Percentiles rank a stretch among this genome's conserved stretches.
phyloP scores from a whole-genome alignment of 257 asterid genomes.

The Perilla frutescens region DNA sequence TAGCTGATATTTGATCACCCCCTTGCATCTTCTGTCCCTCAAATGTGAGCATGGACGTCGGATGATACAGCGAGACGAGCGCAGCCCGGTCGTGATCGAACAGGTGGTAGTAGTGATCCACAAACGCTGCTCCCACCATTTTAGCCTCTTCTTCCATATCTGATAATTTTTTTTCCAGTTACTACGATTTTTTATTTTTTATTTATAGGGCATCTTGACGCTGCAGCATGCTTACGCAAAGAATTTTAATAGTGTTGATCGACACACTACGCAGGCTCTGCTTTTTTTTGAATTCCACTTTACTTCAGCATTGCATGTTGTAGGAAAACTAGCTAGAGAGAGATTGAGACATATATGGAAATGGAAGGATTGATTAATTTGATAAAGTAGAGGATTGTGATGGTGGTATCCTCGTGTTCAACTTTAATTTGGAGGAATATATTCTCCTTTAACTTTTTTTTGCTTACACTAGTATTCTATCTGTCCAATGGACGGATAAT shows the following conservation, averaged over 20 bases:
- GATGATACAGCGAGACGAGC: conserved; percentile 49
- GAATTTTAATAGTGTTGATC: conserved; percentile 17
- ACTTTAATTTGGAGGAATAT: not conserved
- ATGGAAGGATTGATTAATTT: too few species aligned
- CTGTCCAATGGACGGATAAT: too few species aligned
- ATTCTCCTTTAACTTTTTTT: not conserved
- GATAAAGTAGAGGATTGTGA: too few species aligned
- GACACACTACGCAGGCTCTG: too few species aligned
- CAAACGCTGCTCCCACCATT: conserved; percentile 58
- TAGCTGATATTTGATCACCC: conserved; percentile 42
- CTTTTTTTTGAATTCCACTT: not conserved
- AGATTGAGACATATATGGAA: too few species aligned
- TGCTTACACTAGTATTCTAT: too few species aligned
- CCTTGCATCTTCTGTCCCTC: conserved; percentile 62
- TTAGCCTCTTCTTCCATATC: conserved; percentile 54
- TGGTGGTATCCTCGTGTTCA: too few species aligned
- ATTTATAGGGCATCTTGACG: conserved; percentile 37
- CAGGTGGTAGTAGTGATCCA: conserved; percentile 53
- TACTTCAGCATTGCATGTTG: not conserved
- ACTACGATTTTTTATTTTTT: not conserved
- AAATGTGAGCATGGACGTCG: conserved; percentile 57
- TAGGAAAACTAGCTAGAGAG: not conserved
- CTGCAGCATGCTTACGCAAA: conserved; percentile 59
- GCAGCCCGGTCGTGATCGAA: conserved; percentile 50
- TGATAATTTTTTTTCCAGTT: not conserved